phyloP scores from a whole-genome alignment of 352 stramenopile species.

The Pythium periplocum region DNA sequence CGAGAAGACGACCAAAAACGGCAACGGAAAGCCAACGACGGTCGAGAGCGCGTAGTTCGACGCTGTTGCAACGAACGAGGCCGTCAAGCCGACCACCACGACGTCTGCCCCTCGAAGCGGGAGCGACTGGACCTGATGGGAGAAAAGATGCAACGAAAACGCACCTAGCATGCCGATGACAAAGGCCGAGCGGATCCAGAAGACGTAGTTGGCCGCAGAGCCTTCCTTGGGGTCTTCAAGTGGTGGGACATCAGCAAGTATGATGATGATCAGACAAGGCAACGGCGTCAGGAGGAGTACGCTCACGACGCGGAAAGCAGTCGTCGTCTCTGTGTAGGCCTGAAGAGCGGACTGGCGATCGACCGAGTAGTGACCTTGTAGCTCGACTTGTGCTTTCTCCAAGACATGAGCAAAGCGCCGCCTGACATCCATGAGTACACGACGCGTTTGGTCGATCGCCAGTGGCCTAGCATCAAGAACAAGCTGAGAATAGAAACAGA shows the following conservation, averaged over 20 bases:
- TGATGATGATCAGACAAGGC: constrained; percentile 6
- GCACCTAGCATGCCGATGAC: constrained; percentile 9
- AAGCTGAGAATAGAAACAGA: too few relatives aligned
- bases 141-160: constrained; percentile 8
- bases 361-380: constrained; percentile 30
- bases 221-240: constrained; percentile 1
- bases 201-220: constrained; percentile 1
- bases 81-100: neutral
- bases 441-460: too few relatives aligned
- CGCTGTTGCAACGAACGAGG: constrained; percentile 3
- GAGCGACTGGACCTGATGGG: constrained; percentile 4
- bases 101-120: constrained; percentile 3
- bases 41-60: constrained; percentile 1
- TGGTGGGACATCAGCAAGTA: constrained; percentile 10
- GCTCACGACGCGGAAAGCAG: neutral
- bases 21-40: constrained; percentile 10
- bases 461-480: too few relatives aligned
- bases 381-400: constrained; percentile 19
- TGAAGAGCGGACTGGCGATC: constrained; percentile 16
- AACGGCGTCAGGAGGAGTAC: constrained; percentile 7
- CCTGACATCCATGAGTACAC: too few relatives aligned
- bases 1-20: constrained; percentile 11
- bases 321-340: neutral
- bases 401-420: too few relatives aligned
- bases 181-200: constrained; percentile 16